Evolutionary conservation across 2,329 filamentous ascomycete genomes (phyloP).

Genomic region (Aspergillus arachidicola): DNA sequence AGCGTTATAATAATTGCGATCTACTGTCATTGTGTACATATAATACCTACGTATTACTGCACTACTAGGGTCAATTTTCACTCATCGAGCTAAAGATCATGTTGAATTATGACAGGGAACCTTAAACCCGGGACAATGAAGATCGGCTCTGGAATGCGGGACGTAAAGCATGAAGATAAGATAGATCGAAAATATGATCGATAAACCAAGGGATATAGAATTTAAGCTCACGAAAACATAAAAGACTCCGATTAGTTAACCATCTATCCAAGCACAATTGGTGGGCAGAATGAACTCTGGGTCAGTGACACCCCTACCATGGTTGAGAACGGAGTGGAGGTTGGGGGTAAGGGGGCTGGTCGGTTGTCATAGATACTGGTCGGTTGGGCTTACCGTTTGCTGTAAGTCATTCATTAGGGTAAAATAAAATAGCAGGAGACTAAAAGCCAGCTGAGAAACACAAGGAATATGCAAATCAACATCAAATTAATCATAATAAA

Average conservation of each 20-base stretch:
- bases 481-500: not conserved
- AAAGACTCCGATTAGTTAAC: not conserved
- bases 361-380: not conserved
- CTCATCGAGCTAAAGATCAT: not conserved
- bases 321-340: not conserved
- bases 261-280: not conserved
- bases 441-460: not conserved
- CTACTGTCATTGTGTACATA: not conserved
- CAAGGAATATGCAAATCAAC: not conserved
- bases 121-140: not conserved
- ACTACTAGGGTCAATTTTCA: not conserved
- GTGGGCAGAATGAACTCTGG: not conserved
- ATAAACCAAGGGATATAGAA: not conserved
- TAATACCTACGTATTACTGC: not conserved
- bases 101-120: not conserved
- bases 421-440: not conserved
- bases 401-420: not conserved
- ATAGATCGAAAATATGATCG: not conserved
- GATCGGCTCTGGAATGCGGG: not conserved
- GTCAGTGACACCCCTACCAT: conserved; percentile 2
- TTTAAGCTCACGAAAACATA: not conserved
- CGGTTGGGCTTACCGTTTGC: not conserved
- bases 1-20: too few species aligned
- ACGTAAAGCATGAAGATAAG: not conserved
- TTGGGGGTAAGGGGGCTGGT: not conserved